Evolutionary conservation across 225 moss, liverwort and hornwort species (phyloP).

Genomic region (Sphagnum contortum): DNA sequence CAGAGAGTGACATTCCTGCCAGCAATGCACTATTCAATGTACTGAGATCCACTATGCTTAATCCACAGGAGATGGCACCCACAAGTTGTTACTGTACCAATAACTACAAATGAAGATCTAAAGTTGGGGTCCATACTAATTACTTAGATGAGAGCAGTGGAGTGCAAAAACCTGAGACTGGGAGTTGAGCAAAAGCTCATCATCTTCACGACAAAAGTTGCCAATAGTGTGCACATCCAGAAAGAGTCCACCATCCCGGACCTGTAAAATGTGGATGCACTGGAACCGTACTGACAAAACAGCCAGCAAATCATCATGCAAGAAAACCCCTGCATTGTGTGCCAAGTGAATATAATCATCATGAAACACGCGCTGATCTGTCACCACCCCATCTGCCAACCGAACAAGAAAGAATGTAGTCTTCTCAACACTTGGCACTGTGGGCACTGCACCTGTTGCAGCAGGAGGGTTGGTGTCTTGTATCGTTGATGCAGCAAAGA

Average conservation of each 20-base stretch:
- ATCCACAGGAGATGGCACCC: no score
- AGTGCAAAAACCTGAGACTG: constrained; percentile 58
- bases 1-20: no score
- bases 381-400: constrained; percentile 73
- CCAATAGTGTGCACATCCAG: constrained; percentile 86
- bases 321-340: constrained; percentile 82
- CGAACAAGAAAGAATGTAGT: constrained; percentile 74
- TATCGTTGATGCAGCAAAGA: constrained; percentile 79
- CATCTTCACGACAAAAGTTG: constrained; percentile 81
- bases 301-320: constrained; percentile 81
- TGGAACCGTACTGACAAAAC: constrained; percentile 85
- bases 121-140: no score
- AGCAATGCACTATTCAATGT: no score
- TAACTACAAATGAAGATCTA: no score
- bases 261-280: constrained; percentile 77
- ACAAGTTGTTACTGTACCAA: no score
- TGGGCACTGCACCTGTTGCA: constrained; percentile 53
- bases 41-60: no score
- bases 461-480: constrained; percentile 41
- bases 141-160: no score
- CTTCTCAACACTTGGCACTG: constrained; percentile 79
- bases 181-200: constrained; percentile 83
- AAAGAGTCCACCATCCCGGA: constrained; percentile 74
- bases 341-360: constrained; percentile 88
- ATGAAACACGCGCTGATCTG: constrained; percentile 58